A percentile compares a stretch with the other conserved stretches of the same genome.
Conservation (phyloP, 306 rosid species). For the Canavalia gladiata region DNA sequence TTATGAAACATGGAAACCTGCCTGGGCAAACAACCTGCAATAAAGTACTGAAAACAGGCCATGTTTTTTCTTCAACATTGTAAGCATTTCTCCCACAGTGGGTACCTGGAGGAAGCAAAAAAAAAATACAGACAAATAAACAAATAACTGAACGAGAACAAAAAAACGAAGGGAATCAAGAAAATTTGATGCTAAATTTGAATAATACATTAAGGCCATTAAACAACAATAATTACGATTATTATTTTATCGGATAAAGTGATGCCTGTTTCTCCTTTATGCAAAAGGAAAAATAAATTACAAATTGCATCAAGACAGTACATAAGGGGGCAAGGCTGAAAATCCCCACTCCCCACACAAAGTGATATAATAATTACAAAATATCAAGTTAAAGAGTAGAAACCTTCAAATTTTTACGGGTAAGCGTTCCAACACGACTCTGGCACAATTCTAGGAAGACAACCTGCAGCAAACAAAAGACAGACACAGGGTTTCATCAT, state of each 20-base stretch:
- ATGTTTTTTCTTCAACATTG: slow-evolving; percentile 83
- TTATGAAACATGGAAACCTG: slow-evolving; percentile 52
- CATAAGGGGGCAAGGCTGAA: neutral
- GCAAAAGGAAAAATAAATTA: slow-evolving; percentile 12
- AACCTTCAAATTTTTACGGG: slow-evolving; percentile 86
- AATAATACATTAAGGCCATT: slow-evolving; percentile 11
- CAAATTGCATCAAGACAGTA: slow-evolving; percentile 9
- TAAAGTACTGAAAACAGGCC: slow-evolving; percentile 83
- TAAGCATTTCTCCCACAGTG: slow-evolving; percentile 78
- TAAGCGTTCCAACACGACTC: slow-evolving; percentile 77
- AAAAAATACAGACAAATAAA: slow-evolving; percentile 36
- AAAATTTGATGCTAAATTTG: slow-evolving; percentile 19
- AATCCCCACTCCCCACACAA: neutral
- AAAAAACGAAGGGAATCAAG: slow-evolving; percentile 22
- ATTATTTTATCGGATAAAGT: neutral
- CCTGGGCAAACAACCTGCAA: slow-evolving; percentile 97
- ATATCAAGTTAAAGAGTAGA: slow-evolving; percentile 26
- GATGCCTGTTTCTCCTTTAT: neutral
- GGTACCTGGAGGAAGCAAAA: slow-evolving; percentile 71
- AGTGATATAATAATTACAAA: slow-evolving; percentile 16
- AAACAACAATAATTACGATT: slow-evolving; percentile 14
- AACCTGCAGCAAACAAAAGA: slow-evolving; percentile 65
- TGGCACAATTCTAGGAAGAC: slow-evolving; percentile 94
- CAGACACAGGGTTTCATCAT: slow-evolving; percentile 23
- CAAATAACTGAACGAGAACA: slow-evolving; percentile 41